Conservation (phyloP, 2,329 filamentous ascomycete species). For the Aspergillus brasiliensis region DNA sequence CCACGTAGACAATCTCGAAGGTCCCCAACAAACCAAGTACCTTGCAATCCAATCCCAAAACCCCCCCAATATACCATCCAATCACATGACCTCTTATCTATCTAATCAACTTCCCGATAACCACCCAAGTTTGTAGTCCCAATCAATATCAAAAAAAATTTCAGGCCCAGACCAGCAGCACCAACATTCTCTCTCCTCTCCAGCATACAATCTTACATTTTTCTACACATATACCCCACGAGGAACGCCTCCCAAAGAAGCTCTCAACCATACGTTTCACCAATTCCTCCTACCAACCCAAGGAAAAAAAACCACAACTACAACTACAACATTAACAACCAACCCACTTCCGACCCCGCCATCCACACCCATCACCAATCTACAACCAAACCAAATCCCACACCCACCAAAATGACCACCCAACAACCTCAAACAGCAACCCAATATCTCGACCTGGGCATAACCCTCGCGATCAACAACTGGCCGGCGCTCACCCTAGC, state of each 20-base stretch:
- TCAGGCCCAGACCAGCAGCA: background rate
- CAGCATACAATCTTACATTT: background rate
- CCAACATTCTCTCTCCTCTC: background rate
- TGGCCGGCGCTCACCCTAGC: slow-evolving; percentile 89
- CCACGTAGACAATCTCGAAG: background rate
- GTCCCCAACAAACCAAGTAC: too few relatives aligned
- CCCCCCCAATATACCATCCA: background rate
- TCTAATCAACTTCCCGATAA: background rate
- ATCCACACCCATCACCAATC: background rate
- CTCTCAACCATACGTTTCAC: background rate
- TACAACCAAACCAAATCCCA: slow-evolving; percentile 6
- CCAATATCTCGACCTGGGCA: slow-evolving; percentile 77
- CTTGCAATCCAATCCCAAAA: too few relatives aligned
- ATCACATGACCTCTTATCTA: slow-evolving; percentile 5
- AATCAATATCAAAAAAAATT: slow-evolving; percentile 6
- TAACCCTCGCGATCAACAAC: slow-evolving; percentile 80
- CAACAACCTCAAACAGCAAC: slow-evolving; percentile 52
- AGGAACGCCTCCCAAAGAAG: background rate
- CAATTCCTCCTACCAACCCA: background rate
- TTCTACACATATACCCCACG: background rate
- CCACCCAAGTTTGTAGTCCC: background rate
- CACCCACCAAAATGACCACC: slow-evolving; percentile 22
- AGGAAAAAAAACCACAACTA: background rate
- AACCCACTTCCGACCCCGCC: background rate
- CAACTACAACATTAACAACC: background rate